A percentile compares a stretch with the other conserved stretches of the same genome.
Conservation (phyloP, 1,284 basidiomycete species). For the Butyriboletus appendiculatus region DNA sequence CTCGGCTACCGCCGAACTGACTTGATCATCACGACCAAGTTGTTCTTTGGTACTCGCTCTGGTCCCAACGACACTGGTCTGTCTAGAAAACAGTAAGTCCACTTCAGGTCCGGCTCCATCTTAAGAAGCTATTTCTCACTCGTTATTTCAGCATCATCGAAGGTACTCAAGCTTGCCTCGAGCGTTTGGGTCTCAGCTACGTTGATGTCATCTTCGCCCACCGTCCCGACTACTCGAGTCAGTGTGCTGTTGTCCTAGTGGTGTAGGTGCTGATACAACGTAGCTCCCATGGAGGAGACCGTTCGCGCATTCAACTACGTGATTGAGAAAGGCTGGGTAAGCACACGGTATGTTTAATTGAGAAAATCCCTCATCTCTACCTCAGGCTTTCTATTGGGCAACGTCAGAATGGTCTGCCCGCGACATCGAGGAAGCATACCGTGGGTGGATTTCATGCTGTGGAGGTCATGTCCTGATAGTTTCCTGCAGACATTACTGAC, state of each 20-base stretch:
- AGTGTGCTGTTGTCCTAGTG: conserved; percentile 10
- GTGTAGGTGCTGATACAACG: background rate
- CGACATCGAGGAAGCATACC: conserved; percentile 54
- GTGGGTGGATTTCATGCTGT: conserved; percentile 24
- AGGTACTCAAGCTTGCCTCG: conserved; percentile 58
- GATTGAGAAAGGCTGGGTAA: conserved; percentile 44
- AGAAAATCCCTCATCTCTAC: background rate
- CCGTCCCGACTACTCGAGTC: conserved; percentile 50
- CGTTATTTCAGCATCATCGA: conserved; percentile 55
- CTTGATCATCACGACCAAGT: conserved; percentile 67
- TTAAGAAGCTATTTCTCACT: background rate
- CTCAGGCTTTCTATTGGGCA: conserved; percentile 49
- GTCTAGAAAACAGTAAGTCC: conserved; percentile 63
- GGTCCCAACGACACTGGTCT: conserved; percentile 62
- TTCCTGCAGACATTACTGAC: conserved; percentile 46
- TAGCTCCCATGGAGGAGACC: conserved; percentile 45
- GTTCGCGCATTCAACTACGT: conserved; percentile 50
- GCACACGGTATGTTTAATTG: background rate
- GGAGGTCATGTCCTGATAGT: background rate
- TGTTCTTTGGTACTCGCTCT: conserved; percentile 50
- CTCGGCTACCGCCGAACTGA: conserved; percentile 68
- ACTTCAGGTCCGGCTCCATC: background rate
- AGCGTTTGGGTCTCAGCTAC: conserved; percentile 66
- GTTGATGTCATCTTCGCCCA: conserved; percentile 65
- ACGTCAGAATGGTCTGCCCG: conserved; percentile 62